phyloP scores from a whole-genome alignment of 1,284 basidiomycete species.

The Cystobasidium sp. region DNA sequence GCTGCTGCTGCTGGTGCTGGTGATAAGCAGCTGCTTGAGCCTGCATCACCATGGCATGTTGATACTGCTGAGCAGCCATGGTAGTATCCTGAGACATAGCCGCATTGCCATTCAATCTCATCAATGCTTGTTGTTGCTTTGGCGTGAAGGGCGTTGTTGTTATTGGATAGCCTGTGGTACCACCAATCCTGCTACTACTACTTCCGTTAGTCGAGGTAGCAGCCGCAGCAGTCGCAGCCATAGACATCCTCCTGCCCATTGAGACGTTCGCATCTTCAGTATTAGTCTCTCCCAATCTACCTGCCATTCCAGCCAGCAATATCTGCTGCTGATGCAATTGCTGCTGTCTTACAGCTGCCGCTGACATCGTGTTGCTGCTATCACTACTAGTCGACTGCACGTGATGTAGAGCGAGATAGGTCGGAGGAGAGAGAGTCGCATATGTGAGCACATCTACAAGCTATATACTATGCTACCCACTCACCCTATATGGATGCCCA shows the following conservation, averaged over 20 bases:
- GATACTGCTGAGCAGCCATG: background rate
- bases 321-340: too few species aligned
- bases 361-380: background rate
- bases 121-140: conserved; percentile 1
- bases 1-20: background rate
- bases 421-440: too few species aligned
- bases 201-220: background rate
- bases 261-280: background rate
- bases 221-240: background rate
- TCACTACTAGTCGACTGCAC: background rate
- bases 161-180: background rate
- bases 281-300: too few species aligned
- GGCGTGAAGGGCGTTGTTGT: background rate
- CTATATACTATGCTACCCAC: too few species aligned
- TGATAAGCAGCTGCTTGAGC: conserved; percentile 14
- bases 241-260: background rate
- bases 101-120: background rate
- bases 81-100: background rate
- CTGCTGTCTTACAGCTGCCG: background rate
- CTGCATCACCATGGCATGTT: background rate
- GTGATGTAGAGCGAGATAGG: background rate
- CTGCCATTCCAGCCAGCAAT: too few species aligned
- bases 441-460: too few species aligned
- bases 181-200: too few species aligned
- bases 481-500: too few species aligned